Evolutionary conservation across 352 stramenopile genomes (phyloP), one percentile per base, ranked within the genome.

Genomic region (Albugo candida): DNA sequence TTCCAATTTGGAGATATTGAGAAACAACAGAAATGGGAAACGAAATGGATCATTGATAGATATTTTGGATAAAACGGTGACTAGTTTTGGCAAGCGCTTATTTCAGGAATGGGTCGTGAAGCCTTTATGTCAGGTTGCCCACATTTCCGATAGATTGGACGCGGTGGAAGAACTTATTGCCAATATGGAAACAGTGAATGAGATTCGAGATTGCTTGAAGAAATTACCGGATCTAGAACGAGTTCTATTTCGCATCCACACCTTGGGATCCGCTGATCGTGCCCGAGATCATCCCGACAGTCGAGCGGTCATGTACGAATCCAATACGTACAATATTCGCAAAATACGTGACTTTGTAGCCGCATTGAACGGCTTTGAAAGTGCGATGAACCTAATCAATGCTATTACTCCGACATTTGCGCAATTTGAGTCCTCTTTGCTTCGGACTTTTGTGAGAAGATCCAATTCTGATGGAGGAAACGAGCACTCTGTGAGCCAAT

Each of bases 291-390:
- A 99, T 63, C 95, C 95, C 0, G 92, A 97, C 56, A 93, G 88
- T 42, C 74, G 95, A 31, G 95, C 95, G 36, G 86, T 99, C 46
- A 92, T 99, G 65, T 99, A 99, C 63, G 95, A 99, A 59, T 76
- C 64, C 14, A 81, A 76, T 45, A 95, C 83, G 48, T 97, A 99
- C 73, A 98, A 96, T 47, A 93, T 93, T 51, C 83, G 92, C 43
- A 99, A 99, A 63, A 97, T 99, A 37, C 78, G 80, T 18, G 77
- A 94, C 49, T 92, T 95, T 34, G 36, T 93, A 4, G 71, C 94
- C 2, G 61, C 97, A 11, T 58, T 99, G 5, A 75, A 87, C 40
- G 93, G 85, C 16, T 91, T 98, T 40, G 73, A 76, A 52, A 50
- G 59, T 12, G 68, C 83, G 0, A 75, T 91, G 54, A 65, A 83